These are phyloP conservation scores for Penicillium riverlandense DNA, from an alignment of 495 filamentous ascomycete genomes.

Conservation along the genomic window DNA sequence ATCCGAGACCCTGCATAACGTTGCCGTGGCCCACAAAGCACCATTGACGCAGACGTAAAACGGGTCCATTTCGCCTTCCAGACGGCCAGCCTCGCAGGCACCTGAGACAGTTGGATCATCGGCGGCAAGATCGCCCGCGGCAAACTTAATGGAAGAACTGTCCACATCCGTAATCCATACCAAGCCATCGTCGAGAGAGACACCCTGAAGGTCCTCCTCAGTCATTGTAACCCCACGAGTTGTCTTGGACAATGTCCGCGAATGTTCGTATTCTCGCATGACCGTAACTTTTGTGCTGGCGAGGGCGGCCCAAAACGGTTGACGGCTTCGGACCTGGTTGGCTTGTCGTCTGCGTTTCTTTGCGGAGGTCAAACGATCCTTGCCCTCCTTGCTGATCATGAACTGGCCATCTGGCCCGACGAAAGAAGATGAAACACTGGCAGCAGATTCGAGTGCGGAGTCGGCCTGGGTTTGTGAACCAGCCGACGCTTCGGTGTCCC, in stretches of 20 bases:
- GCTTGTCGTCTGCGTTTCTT: slow-evolving; percentile 88
- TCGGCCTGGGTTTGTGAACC: slow-evolving; percentile 40
- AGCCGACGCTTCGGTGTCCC: slow-evolving; percentile 51
- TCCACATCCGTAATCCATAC: slow-evolving; percentile 86
- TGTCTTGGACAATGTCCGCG: slow-evolving; percentile 69
- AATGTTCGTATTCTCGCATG: slow-evolving; percentile 86
- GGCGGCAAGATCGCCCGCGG: slow-evolving; percentile 57
- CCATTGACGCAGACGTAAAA: slow-evolving; percentile 88
- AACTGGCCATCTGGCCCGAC: slow-evolving; percentile 45
- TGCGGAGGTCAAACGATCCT: slow-evolving; percentile 49
- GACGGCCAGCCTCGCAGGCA: slow-evolving; percentile 23
- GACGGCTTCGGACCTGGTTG: slow-evolving; percentile 77
- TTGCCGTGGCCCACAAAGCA: slow-evolving; percentile 78
- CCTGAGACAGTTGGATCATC: slow-evolving; percentile 29
- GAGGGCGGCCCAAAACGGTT: slow-evolving; percentile 90
- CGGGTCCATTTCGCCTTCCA: slow-evolving; percentile 54
- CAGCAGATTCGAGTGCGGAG: slow-evolving; percentile 36
- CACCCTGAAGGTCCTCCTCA: slow-evolving; percentile 75
- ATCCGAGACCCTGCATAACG: slow-evolving; percentile 50
- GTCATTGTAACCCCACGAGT: slow-evolving; percentile 59
- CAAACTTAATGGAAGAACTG: slow-evolving; percentile 75
- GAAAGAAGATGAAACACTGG: slow-evolving; percentile 40
- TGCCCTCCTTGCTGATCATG: slow-evolving; percentile 40
- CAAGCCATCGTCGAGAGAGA: slow-evolving; percentile 69
- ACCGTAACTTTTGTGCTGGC: slow-evolving; percentile 92